Conservation (phyloP, 257 asterid genomes). For the Rhazya stricta region DNA sequence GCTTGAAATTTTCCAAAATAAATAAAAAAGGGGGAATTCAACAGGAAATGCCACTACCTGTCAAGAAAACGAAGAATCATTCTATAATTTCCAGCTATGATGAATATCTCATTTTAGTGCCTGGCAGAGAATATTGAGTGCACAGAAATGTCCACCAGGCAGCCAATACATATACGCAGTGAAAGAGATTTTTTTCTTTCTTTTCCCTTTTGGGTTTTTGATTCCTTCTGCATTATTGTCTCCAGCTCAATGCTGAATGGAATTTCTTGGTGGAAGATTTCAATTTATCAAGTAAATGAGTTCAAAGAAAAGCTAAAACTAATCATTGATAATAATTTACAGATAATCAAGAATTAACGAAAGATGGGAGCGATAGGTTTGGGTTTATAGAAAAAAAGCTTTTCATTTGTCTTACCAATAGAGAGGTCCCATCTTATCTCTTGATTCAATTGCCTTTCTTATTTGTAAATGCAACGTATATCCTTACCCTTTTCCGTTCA, state of each 20-base stretch:
- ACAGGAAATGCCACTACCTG: constrained; percentile 32
- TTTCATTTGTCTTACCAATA: too few species aligned
- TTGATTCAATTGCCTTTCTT: not conserved
- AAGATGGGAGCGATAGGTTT: too few species aligned
- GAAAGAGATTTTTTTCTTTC: constrained; percentile 24
- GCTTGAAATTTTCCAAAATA: not conserved
- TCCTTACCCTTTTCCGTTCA: not conserved
- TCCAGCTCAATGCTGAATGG: constrained; percentile 38
- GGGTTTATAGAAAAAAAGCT: too few species aligned
- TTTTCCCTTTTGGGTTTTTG: constrained; percentile 27
- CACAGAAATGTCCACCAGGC: constrained; percentile 7
- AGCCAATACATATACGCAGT: constrained; percentile 13
- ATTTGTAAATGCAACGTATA: not conserved
- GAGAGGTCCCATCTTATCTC: too few species aligned
- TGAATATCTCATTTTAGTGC: constrained; percentile 32
- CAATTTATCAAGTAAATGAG: too few species aligned
- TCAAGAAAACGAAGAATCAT: constrained; percentile 12
- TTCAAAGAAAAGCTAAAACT: too few species aligned
- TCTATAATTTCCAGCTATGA: constrained; percentile 36
- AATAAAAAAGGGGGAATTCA: not conserved
- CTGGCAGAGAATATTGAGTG: constrained; percentile 48
- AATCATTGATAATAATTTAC: too few species aligned
- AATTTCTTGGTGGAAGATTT: too few species aligned
- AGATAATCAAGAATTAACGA: too few species aligned
- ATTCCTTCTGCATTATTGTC: constrained; percentile 46